phyloP scores from a whole-genome alignment of 495 filamentous ascomycete genomes.

The Umbilicaria muhlenbergii region DNA sequence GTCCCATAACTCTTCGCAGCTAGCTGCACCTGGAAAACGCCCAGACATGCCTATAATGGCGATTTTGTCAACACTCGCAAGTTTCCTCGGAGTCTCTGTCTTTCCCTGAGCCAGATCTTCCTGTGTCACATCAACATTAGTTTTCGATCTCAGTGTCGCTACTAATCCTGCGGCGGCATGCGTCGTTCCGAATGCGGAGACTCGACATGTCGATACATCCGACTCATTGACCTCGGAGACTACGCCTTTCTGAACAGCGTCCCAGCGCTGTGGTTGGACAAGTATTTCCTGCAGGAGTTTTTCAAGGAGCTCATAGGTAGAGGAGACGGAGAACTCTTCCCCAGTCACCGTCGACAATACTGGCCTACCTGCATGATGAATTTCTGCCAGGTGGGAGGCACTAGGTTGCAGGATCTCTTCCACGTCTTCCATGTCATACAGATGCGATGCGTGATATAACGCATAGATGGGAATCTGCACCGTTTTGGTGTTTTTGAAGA shows the following conservation, averaged over 20 bases:
- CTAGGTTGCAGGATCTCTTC: slow-evolving; percentile 37
- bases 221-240: too few relatives aligned
- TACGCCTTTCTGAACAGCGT: slow-evolving; percentile 22
- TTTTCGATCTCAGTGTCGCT: too few relatives aligned
- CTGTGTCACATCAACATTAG: too few relatives aligned
- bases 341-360: slow-evolving; percentile 47
- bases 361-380: slow-evolving; percentile 33
- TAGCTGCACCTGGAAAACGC: not conserved
- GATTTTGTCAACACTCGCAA: slow-evolving; percentile 1
- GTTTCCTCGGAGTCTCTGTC: too few relatives aligned
- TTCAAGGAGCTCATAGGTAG: slow-evolving; percentile 31
- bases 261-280: slow-evolving; percentile 39
- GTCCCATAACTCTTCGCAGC: not conserved
- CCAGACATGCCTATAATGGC: slow-evolving; percentile 6
- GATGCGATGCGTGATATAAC: slow-evolving; percentile 61
- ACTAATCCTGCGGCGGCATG: too few relatives aligned
- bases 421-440: slow-evolving; percentile 45
- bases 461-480: slow-evolving; percentile 53
- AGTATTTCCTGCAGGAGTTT: slow-evolving; percentile 40
- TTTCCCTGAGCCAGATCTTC: too few relatives aligned
- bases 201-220: too few relatives aligned
- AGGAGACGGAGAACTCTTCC: slow-evolving; percentile 23
- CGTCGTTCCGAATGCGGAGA: too few relatives aligned
- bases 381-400: slow-evolving; percentile 7
- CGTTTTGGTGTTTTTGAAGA: slow-evolving; percentile 39